Conservation (phyloP, 2,329 filamentous ascomycete genomes). For the Akanthomyces muscarius region DNA sequence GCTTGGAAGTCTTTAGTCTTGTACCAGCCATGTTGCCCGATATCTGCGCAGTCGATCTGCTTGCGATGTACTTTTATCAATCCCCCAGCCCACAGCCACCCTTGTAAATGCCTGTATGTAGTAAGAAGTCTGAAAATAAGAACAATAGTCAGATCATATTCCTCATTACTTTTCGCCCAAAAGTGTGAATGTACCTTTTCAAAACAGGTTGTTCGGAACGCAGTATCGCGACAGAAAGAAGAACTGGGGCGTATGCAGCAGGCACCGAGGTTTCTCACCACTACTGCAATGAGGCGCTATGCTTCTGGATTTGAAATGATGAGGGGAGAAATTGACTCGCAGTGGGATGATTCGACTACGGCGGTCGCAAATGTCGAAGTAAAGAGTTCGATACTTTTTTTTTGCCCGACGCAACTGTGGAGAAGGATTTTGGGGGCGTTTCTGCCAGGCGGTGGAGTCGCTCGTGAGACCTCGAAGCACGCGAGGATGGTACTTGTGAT, state of each 20-base stretch:
- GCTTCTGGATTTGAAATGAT: not conserved
- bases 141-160: not conserved
- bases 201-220: not conserved
- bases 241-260: not conserved
- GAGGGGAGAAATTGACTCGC: not conserved
- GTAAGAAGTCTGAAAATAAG: not conserved
- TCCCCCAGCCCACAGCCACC: not conserved
- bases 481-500: not conserved
- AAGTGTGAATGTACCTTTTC: not conserved
- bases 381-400: not conserved
- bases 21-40: not conserved
- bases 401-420: not conserved
- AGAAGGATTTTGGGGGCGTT: not conserved
- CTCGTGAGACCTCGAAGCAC: not conserved
- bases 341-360: not conserved
- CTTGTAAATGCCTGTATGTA: not conserved
- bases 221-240: not conserved
- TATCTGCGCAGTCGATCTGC: not conserved
- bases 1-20: not conserved
- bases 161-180: not conserved
- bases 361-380: not conserved
- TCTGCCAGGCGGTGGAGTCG: conserved; percentile 15
- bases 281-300: not conserved
- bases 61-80: not conserved
- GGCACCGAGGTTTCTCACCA: not conserved